phyloP scores from a whole-genome alignment of 192 early-diverging fungal species.

The Helicostylum pulchrum region DNA sequence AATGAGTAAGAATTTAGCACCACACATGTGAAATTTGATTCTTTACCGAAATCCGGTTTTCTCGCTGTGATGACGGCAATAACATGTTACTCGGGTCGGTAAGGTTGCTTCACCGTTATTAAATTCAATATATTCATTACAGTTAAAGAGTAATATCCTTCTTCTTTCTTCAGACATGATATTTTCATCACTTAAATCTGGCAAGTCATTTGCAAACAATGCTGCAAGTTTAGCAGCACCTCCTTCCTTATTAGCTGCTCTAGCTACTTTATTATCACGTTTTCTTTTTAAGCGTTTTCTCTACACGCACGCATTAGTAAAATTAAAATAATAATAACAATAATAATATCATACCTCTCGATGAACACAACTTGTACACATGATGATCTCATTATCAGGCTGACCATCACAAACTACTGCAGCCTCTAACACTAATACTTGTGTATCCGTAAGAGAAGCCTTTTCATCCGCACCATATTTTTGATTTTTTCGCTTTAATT shows the following conservation, averaged over 20 bases:
- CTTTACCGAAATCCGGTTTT: slow-evolving; percentile 78
- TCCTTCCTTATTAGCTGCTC: slow-evolving; percentile 45
- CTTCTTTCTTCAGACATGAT: slow-evolving; percentile 56
- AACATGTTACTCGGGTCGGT: slow-evolving; percentile 82
- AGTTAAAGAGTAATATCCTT: slow-evolving; percentile 78
- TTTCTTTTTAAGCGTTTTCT: slow-evolving; percentile 48
- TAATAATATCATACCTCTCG: slow-evolving; percentile 46
- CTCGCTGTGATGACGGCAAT: slow-evolving; percentile 84
- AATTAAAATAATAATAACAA: slow-evolving; percentile 39
- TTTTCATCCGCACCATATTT: slow-evolving; percentile 35
- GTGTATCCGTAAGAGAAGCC: slow-evolving; percentile 38
- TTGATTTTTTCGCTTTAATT: slow-evolving; percentile 49
- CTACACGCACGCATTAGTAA: slow-evolving; percentile 16
- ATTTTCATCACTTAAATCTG: slow-evolving; percentile 46
- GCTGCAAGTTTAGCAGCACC: slow-evolving; percentile 43
- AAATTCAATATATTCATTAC: slow-evolving; percentile 69
- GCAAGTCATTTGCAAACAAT: slow-evolving; percentile 53
- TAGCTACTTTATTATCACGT: slow-evolving; percentile 52
- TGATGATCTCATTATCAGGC: slow-evolving; percentile 61
- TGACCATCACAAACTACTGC: slow-evolving; percentile 75
- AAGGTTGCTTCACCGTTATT: slow-evolving; percentile 73
- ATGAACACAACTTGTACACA: slow-evolving; percentile 68
- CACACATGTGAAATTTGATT: background rate
- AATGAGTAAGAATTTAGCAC: background rate
- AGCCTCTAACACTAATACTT: slow-evolving; percentile 65